Evolutionary conservation across 257 asterid genomes (phyloP).

Genomic region (Cruciata laevipes): DNA sequence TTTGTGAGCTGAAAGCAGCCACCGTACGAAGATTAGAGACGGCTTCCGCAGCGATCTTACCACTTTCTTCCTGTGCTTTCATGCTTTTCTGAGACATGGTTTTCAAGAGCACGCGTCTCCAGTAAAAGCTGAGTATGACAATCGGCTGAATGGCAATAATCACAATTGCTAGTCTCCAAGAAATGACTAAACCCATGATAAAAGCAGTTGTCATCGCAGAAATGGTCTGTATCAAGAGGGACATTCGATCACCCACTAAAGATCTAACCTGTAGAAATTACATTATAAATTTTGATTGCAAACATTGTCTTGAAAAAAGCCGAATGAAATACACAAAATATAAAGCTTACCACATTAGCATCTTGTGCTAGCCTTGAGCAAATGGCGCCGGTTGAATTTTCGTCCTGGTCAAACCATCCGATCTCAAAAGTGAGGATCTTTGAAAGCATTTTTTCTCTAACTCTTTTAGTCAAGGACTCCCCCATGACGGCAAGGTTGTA

Average conservation of each 20-base stretch:
- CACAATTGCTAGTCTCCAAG: conserved; percentile 84
- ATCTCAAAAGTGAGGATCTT: conserved; percentile 85
- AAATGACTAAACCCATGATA: conserved; percentile 69
- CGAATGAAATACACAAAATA: no score
- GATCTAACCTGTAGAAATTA: conserved; percentile 47
- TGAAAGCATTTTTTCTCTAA: conserved; percentile 71
- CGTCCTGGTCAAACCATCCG: conserved; percentile 87
- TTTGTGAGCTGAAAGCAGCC: conserved; percentile 68
- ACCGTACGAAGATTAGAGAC: conserved; percentile 79
- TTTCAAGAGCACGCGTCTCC: conserved; percentile 52
- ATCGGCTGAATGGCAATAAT: conserved; percentile 81
- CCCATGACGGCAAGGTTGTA: conserved; percentile 92
- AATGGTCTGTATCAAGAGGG: conserved; percentile 58
- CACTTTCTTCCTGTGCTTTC: conserved; percentile 69
- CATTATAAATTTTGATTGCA: no score
- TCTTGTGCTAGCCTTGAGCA: conserved; percentile 86
- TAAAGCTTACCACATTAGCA: conserved; percentile 68
- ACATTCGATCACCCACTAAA: conserved; percentile 82
- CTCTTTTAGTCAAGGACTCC: conserved; percentile 69
- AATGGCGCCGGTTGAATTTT: conserved; percentile 68
- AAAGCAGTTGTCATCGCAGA: conserved; percentile 68
- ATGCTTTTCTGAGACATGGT: conserved; percentile 66
- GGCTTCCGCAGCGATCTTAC: conserved; percentile 89
- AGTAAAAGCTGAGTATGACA: conserved; percentile 55
- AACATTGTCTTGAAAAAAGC: no score